These are phyloP conservation scores for Austroboletus niveus DNA, from an alignment of 1,284 basidiomycete species.

Conservation along the genomic window DNA sequence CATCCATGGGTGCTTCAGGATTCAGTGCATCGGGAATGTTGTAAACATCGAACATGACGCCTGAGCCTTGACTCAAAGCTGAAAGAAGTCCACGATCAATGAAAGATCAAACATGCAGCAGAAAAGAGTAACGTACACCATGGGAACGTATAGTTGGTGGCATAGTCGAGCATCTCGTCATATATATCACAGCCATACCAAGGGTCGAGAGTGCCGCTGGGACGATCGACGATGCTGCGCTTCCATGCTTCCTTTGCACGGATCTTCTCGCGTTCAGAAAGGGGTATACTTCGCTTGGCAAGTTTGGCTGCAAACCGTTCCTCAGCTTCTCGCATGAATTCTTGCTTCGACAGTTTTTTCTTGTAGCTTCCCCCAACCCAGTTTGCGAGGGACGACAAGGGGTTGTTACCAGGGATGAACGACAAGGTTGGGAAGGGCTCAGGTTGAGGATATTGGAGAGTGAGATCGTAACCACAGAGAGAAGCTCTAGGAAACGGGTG, in stretches of 20 bases:
- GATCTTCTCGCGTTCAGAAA: constrained; percentile 22
- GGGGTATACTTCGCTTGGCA: constrained; percentile 12
- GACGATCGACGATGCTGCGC: constrained; percentile 40
- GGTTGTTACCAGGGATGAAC: constrained; percentile 28
- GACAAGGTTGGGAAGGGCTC: constrained; percentile 50
- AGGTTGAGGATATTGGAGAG: constrained; percentile 67
- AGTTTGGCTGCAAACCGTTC: constrained; percentile 19
- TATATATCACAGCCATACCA: constrained; percentile 61
- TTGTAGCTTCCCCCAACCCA: constrained; percentile 7
- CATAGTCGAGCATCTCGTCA: constrained; percentile 56
- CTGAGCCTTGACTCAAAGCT: constrained; percentile 38
- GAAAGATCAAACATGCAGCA: neutral
- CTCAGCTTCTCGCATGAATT: constrained; percentile 21
- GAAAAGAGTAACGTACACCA: constrained; percentile 49
- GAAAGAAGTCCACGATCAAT: constrained; percentile 3
- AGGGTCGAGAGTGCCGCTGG: constrained; percentile 52
- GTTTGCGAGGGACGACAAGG: constrained; percentile 28
- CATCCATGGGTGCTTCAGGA: constrained; percentile 46
- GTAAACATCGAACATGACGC: constrained; percentile 48
- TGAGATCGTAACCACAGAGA: constrained; percentile 65
- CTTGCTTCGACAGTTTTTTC: constrained; percentile 13
- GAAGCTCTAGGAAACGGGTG: constrained; percentile 41
- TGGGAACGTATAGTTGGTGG: constrained; percentile 59
- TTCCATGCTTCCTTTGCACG: constrained; percentile 38
- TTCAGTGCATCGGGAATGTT: constrained; percentile 53